Percentiles rank a stretch among this genome's conserved stretches.
Evolutionary conservation across 768 basidiomycete species (phyloP).

Genomic region (Amanita rubescens): DNA sequence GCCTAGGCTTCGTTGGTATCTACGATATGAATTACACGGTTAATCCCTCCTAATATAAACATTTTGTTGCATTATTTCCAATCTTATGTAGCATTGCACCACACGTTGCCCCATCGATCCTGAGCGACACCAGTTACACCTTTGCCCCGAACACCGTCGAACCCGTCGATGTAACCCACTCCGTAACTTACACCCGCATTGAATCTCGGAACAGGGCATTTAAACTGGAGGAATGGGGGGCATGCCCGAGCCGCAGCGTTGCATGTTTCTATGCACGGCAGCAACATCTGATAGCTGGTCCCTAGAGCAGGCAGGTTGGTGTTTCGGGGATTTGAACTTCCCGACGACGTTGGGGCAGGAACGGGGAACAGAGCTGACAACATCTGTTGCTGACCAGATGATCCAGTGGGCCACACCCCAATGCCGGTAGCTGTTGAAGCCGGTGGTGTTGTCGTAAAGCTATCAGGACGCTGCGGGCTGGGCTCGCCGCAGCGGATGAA

Average conservation of each 20-base stretch:
- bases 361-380: conserved; percentile 45
- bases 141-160: conserved; percentile 34
- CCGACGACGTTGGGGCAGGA: conserved; percentile 18
- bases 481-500: conserved; percentile 71
- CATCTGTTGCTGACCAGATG: conserved; percentile 22
- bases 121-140: conserved; percentile 50
- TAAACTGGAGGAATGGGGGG: conserved; percentile 63
- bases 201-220: conserved; percentile 53
- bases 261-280: conserved; percentile 80
- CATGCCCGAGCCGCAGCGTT: conserved; percentile 68
- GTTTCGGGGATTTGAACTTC: conserved; percentile 27
- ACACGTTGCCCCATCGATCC: conserved; percentile 70
- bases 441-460: conserved; percentile 25
- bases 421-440: conserved; percentile 25
- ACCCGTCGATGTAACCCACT: conserved; percentile 63
- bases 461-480: conserved; percentile 24
- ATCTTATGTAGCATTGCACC: conserved; percentile 46
- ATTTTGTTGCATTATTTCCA: no score
- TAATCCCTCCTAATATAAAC: no score
- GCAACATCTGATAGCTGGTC: conserved; percentile 47
- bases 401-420: conserved; percentile 18
- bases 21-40: background rate
- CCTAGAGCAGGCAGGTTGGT: conserved; percentile 37
- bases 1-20: no score
- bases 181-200: conserved; percentile 69